Base-by-base conservation (phyloP, 2,329 filamentous ascomycete genomes). In the Curvularia sp. region DNA sequence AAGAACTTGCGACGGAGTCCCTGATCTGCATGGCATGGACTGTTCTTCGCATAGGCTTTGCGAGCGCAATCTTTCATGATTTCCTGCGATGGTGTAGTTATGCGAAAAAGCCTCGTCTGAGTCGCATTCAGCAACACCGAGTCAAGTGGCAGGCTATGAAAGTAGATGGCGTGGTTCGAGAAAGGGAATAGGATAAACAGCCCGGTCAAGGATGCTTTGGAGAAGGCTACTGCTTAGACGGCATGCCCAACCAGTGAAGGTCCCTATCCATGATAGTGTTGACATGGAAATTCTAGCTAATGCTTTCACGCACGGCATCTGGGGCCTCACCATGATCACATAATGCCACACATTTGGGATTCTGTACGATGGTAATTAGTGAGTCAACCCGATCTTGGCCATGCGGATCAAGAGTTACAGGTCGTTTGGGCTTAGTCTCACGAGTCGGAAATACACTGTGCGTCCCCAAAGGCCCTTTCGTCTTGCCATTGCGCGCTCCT, bases 211-310 rank as follows among this genome's bases (percentile, higher is more conserved):
- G 27, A 42, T 15, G 18, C 9, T 36, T 36, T 32, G 36, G 28
- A 5, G 9, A 36, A 23, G 49, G 19, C 13, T 2, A 0, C 3
- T 49, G 12, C 9, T 36, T 12, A 19, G 18, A 23, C 2, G 18
- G 7, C 5, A 19, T 2, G 21, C 13, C 18, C 2, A 60, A 15
- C 10, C 59, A 7, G 2, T 54, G 28, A 0, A 59, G 9, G 12
- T 59, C 53, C 15, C 53, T 19, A 23, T 59, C 27, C 8, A 39
- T 52, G n/a, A 55, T 36, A 4, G 28, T 54, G 27, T 59, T 61
- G 34, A 63, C 38, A 34, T 63, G 57, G 18, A 67, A 57, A 41
- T 63, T 55, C 23, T 61, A 41, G n/a, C 34, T 59, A 13, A 57
- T 53, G 30, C 60, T 55, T 15, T 51, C 30, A 10, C 59, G 59